Base-by-base conservation (phyloP, 768 basidiomycete genomes). In the Psilocybe azurescens region DNA sequence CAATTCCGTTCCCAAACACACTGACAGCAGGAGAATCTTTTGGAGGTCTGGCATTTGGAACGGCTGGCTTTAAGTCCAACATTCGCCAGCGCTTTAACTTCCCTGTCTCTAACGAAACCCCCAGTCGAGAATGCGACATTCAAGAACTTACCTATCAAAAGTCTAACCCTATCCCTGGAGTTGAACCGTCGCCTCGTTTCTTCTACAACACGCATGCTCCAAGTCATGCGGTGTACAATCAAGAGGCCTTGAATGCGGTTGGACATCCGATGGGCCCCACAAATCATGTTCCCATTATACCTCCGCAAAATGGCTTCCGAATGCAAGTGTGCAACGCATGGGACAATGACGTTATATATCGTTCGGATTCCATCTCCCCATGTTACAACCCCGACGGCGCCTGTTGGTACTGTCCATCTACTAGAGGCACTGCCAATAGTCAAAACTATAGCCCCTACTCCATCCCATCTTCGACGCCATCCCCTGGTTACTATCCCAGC, bases 51-150 rank as follows among this genome's bases (percentile, higher is more conserved):
- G 63, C 53, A 32, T 69, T 79, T 29, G 67, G 71, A 16, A 63
- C 68, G 13, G 67, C 79, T 0, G 79, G 77, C 13, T 66, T 75
- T 44, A 63, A 69, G 16, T 78, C 79, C 5, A 74, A 75, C n/a
- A 76, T 73, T 5, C 74, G 75, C 18, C 75, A 76, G 36, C 73
- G 73, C 32, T 76, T 77, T 52, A 57, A 69, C 48, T 67, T 69
- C 63, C 58, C 69, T 16, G 68, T 68, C 30, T 67, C 62, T 46
- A 44, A 69, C 46, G 72, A 39, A 69, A 67, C 49, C 52, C 63
- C 5, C 70, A 69, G 46, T 71, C 48, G 58, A 56, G 24, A 49
- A 44, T n/a, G 41, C 14, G 41, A 44, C 5, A 5, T 44, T 5
- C 48, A 36, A 8, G 48, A 24, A n/a, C 16, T 38, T 10, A 10